These are phyloP conservation scores for Rhynchospora pubera DNA, from an alignment of 176 grass and related monocot genomes.

Conservation along the genomic window DNA sequence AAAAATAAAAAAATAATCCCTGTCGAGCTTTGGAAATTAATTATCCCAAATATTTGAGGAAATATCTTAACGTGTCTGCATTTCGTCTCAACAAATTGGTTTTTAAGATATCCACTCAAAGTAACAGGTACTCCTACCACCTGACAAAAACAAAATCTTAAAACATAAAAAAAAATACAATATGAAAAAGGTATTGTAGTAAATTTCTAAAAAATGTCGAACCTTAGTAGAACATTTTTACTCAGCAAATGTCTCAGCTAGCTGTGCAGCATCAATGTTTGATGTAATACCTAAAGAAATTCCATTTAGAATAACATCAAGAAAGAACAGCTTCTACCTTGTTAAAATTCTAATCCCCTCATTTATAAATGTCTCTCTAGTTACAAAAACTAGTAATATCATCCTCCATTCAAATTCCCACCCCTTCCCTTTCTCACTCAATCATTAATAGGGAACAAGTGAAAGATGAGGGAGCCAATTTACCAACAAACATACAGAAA, in stretches of 20 bases:
- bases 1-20: no score
- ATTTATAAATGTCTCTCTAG: no score
- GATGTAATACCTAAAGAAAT: slow-evolving; percentile 85
- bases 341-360: no score
- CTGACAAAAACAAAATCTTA: slow-evolving; percentile 4
- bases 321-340: neutral
- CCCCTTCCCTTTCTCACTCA: no score
- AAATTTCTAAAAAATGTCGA: neutral
- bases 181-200: neutral
- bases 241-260: slow-evolving; percentile 96
- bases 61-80: no score
- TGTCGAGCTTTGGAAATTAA: no score
- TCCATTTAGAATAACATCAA: neutral
- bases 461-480: no score
- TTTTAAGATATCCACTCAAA: slow-evolving; percentile 96
- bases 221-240: slow-evolving; percentile 92
- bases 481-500: no score
- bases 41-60: no score
- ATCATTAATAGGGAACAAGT: no score
- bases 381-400: no score
- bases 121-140: slow-evolving; percentile 99
- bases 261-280: slow-evolving; percentile 90
- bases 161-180: neutral
- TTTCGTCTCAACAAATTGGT: slow-evolving; percentile 96
- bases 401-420: no score